Evolutionary conservation across 352 stramenopile genomes (phyloP), one percentile per base, ranked within the genome.

Genomic region (Phytophthora fragariaefolia): DNA sequence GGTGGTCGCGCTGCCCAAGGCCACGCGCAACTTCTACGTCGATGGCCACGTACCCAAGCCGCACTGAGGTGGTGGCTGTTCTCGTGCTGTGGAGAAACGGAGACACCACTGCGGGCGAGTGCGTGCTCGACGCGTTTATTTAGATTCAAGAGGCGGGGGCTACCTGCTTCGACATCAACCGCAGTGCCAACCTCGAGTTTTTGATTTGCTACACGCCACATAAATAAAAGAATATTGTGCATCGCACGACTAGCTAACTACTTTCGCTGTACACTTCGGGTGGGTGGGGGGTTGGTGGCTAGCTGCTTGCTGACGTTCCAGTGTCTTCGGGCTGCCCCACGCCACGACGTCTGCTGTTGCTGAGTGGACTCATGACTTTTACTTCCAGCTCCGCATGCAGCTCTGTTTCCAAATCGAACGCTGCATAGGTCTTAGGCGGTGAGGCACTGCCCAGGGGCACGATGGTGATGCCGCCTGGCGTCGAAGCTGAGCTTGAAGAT

Each of bases 21-120:
- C 97, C 32, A 99, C 97, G 32, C 90, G 97, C 66, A 99, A 99
- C 87, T 99, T 99, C 71, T 99, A 99, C 84, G 97, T 99, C 17
- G 98, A 99, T 80, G 96, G 97, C 30, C 97, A 99, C 74, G 96
- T 99, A 47, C 97, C 97, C 6, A 97, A 98, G 68, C 97, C 97
- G 6, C 97, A 99, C 72, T 99, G 92, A 58, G 38, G 23, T 46
- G 10, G 6, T 57, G n/a, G 4, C 36, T 22, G 54, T 10, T 42
- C 34, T 42, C 18, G 12, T 42, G n/a, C 18, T 10, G 20, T 20
- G 28, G 28, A 36, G 58, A 58, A 32, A 48, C 36, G 26, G 23
- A 65, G 26, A 53, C 3, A 27, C 56, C 38, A 51, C 36, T 30
- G 32, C 58, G 28, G 58, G 51, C 51, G 47, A 50, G 46, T 40